A percentile compares a stretch with the other conserved stretches of the same genome.
Conservation (phyloP, 2,329 filamentous ascomycete genomes). For the Fusarium citri region DNA sequence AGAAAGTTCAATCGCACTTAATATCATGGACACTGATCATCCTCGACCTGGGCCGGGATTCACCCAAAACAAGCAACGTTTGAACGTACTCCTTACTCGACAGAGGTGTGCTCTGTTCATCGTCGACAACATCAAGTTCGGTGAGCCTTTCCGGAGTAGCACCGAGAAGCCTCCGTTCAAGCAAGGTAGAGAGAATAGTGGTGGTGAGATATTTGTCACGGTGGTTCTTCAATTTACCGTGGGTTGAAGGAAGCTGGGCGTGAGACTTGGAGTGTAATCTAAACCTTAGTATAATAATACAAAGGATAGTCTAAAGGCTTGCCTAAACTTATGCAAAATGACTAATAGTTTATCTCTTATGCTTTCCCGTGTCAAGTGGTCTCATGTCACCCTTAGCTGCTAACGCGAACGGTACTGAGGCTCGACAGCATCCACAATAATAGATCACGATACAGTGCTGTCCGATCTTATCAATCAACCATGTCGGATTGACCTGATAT, state of each 20-base stretch:
- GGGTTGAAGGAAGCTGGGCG: background rate
- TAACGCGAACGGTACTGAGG: background rate
- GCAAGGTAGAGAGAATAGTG: background rate
- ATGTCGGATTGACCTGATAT: background rate
- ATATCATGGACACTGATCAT: background rate
- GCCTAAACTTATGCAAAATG: background rate
- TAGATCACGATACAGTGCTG: background rate
- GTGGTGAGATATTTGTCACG: background rate
- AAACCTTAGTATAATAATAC: background rate
- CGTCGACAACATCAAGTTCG: background rate
- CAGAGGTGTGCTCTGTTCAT: background rate
- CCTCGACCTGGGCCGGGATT: background rate
- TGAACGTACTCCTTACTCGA: background rate
- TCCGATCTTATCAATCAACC: background rate
- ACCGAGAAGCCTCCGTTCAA: background rate
- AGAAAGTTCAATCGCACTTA: background rate
- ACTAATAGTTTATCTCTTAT: background rate
- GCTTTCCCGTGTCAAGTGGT: too few relatives aligned
- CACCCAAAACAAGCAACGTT: background rate
- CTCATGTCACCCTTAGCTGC: too few relatives aligned
- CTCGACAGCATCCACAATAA: background rate
- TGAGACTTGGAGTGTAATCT: background rate
- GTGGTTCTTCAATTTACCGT: background rate
- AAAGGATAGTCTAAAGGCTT: background rate
- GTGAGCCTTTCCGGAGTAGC: background rate